Percentiles rank a stretch among this genome's conserved stretches.
These are phyloP conservation scores for Cladosporium phlei DNA, from an alignment of 2,329 filamentous ascomycete genomes.

Conservation along the genomic window DNA sequence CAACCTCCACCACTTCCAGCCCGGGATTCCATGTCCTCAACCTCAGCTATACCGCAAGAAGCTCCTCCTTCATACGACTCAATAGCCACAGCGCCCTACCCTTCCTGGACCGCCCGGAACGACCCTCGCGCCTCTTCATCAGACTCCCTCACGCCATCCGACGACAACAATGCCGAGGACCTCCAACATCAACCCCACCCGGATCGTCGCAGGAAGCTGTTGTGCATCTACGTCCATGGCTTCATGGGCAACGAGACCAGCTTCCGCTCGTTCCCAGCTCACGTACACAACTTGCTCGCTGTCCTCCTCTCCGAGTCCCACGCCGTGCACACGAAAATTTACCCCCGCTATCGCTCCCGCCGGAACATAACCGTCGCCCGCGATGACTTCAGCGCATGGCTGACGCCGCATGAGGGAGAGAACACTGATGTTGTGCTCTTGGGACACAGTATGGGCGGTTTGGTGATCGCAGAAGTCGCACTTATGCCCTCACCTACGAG, in stretches of 20 bases:
- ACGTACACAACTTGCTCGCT: constrained; percentile 72
- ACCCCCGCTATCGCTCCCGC: constrained; percentile 74
- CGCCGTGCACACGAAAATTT: constrained; percentile 80
- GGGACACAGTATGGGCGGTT: constrained; percentile 85
- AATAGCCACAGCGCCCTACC: background rate
- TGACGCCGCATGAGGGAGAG: constrained; percentile 68
- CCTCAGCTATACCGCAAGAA: background rate
- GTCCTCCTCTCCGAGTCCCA: constrained; percentile 65
- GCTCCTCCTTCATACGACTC: constrained; percentile 15
- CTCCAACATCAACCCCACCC: constrained; percentile 19
- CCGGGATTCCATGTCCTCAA: constrained; percentile 5
- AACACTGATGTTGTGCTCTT: constrained; percentile 76
- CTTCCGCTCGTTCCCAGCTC: constrained; percentile 81
- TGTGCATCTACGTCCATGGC: constrained; percentile 82
- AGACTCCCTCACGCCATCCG: constrained; percentile 40
- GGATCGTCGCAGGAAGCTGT: constrained; percentile 49
- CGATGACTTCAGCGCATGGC: constrained; percentile 79
- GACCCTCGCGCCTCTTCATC: constrained; percentile 44
- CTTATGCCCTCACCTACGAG: constrained; percentile 46
- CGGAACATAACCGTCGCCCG: constrained; percentile 66
- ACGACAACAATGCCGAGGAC: constrained; percentile 28
- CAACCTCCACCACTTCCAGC: constrained; percentile 13
- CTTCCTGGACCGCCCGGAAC: constrained; percentile 14
- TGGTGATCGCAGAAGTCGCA: constrained; percentile 74
- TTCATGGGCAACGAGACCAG: constrained; percentile 86